Conservation (phyloP, 2,329 filamentous ascomycete species). For the Ceratocystis variospora region DNA sequence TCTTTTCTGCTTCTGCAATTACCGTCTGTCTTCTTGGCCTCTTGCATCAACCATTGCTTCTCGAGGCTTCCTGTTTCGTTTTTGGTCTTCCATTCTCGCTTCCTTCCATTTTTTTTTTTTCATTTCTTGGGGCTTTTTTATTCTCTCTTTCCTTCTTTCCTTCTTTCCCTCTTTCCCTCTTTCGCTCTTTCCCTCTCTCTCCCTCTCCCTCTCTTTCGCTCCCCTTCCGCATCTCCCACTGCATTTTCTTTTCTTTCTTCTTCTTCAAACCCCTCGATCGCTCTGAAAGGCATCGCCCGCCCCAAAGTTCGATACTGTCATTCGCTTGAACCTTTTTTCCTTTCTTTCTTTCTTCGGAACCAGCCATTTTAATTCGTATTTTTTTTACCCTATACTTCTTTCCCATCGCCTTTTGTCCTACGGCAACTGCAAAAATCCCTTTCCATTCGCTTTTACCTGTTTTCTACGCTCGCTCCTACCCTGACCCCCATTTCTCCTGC, state of each 20-base stretch:
- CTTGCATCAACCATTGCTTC: not conserved
- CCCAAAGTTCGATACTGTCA: constrained; percentile 12
- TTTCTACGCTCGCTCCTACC: not conserved
- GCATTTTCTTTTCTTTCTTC: constrained; percentile 6
- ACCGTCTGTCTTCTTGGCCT: not conserved
- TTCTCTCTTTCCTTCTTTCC: not conserved
- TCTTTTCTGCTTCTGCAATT: not conserved
- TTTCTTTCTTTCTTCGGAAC: not conserved
- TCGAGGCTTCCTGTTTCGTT: not conserved
- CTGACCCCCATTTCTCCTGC: not conserved
- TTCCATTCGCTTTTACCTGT: not conserved
- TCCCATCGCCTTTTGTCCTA: not conserved
- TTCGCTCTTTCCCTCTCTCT: not conserved
- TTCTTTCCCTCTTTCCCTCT: not conserved
- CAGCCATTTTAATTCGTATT: constrained; percentile 3
- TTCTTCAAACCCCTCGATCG: not conserved
- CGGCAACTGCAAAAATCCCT: not conserved
- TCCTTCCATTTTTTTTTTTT: not conserved
- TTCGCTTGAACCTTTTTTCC: constrained; percentile 13
- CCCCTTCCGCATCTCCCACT: not conserved
- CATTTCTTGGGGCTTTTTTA: not conserved
- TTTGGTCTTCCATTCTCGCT: not conserved
- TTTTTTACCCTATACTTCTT: constrained; percentile 2
- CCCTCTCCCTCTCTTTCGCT: not conserved
- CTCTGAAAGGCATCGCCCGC: not conserved